These are phyloP conservation scores for Anthracocystis panici-leucophaei DNA, from an alignment of 1,284 basidiomycete species.

Conservation along the genomic window DNA sequence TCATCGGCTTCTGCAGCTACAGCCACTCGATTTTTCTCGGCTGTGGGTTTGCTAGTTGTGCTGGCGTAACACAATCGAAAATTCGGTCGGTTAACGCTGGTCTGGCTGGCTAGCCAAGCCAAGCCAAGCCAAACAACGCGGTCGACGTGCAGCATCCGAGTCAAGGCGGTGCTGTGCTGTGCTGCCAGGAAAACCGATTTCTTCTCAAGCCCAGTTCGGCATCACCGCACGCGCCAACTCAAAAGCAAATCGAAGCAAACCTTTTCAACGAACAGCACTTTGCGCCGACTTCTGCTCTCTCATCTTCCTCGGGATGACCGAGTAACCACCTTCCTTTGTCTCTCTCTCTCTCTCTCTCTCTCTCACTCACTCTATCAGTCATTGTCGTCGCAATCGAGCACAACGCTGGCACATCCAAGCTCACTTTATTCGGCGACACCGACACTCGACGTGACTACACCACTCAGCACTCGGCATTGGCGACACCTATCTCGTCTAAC, in stretches of 20 bases:
- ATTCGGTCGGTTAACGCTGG: not conserved
- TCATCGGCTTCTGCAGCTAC: not conserved
- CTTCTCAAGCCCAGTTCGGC: constrained; percentile 22
- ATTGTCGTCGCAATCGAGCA: not conserved
- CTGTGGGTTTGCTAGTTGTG: not conserved
- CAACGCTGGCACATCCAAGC: constrained; percentile 11
- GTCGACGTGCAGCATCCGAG: not conserved
- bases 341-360: not conserved
- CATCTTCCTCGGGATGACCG: constrained; percentile 9
- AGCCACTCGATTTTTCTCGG: not conserved
- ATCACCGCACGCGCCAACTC: constrained; percentile 31
- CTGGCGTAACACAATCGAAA: not conserved
- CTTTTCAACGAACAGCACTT: no score
- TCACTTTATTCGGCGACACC: not conserved
- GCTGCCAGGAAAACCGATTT: not conserved
- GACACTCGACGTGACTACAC: not conserved
- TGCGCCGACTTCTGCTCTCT: not conserved
- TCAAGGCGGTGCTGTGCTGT: constrained; percentile 4
- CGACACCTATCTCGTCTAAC: not conserved
- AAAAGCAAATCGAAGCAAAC: constrained; percentile 2
- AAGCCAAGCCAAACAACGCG: not conserved
- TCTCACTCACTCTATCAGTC: no score
- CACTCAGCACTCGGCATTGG: not conserved
- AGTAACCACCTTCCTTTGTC: constrained; percentile 4
- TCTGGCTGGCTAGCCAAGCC: not conserved